Evolutionary conservation across 306 rosid species (phyloP).

Genomic region (Gastrolobium bilobum): DNA sequence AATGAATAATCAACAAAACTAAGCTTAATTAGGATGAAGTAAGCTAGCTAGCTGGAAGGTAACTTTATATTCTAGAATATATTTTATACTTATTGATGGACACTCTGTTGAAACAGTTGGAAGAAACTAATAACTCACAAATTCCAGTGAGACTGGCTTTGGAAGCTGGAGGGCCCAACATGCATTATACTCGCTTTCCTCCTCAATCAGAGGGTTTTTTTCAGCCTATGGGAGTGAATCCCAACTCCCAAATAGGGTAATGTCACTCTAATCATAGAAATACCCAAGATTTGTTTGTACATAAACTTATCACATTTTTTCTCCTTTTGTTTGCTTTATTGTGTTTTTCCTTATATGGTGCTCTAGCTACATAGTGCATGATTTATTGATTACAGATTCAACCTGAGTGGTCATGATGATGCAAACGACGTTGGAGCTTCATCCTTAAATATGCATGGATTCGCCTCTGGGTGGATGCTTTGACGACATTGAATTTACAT

Average conservation of each 20-base stretch:
- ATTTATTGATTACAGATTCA: slow-evolving; percentile 61
- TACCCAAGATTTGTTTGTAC: background rate
- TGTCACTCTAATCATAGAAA: background rate
- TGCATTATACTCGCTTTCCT: slow-evolving; percentile 50
- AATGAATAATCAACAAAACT: background rate
- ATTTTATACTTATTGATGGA: background rate
- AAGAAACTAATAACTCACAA: slow-evolving; percentile 60
- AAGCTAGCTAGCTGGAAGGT: background rate
- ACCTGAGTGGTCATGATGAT: slow-evolving; percentile 47
- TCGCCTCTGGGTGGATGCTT: slow-evolving; percentile 73
- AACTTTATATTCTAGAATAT: background rate
- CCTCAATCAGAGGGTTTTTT: slow-evolving; percentile 63
- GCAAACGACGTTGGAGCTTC: slow-evolving; percentile 60
- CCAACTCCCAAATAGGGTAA: slow-evolving; percentile 79
- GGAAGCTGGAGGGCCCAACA: slow-evolving; percentile 57
- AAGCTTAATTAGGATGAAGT: background rate
- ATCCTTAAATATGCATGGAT: slow-evolving; percentile 63
- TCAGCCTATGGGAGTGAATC: slow-evolving; percentile 61
- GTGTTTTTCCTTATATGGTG: background rate
- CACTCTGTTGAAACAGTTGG: slow-evolving; percentile 57
- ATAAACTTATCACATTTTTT: background rate
- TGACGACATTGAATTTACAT: slow-evolving; percentile 40
- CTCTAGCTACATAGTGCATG: background rate
- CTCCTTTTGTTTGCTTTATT: background rate
- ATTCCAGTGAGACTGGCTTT: slow-evolving; percentile 51